Evolutionary conservation across 805 yeast species (phyloP).

Genomic region (Grigorovia yakushimaensis): DNA sequence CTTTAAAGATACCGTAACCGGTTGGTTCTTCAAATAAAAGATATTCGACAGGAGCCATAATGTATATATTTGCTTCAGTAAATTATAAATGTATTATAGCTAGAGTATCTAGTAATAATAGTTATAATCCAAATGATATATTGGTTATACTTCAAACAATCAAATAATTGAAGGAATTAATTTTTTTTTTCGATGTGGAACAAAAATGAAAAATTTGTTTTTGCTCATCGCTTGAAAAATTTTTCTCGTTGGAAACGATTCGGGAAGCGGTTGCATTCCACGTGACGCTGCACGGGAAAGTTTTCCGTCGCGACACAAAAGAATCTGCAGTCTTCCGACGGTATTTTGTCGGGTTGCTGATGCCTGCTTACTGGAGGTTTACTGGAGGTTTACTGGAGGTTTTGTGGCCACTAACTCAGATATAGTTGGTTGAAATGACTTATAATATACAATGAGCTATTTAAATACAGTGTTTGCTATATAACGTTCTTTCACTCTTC

Average conservation of each 20-base stretch:
- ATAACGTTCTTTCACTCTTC: neutral
- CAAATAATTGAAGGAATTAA: neutral
- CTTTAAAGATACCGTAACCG: constrained; percentile 95
- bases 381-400: too few species aligned
- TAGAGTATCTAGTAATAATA: too few species aligned
- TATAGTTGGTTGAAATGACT: neutral
- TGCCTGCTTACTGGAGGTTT: too few species aligned
- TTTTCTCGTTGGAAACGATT: neutral
- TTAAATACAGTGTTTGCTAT: neutral
- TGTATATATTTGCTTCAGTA: neutral
- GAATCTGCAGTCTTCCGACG: too few species aligned
- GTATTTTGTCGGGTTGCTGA: too few species aligned
- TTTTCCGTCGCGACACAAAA: too few species aligned
- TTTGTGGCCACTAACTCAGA: neutral
- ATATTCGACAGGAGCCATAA: constrained; percentile 75
- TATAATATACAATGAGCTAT: neutral
- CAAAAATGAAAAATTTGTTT: neutral
- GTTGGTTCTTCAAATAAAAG: constrained; percentile 97
- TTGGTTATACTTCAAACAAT: too few species aligned
- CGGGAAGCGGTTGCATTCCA: neutral
- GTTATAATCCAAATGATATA: too few species aligned
- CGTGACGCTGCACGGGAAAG: neutral
- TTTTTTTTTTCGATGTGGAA: neutral
- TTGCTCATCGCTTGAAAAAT: constrained; percentile 3
- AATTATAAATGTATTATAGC: neutral